A percentile compares a stretch with the other conserved stretches of the same genome.
Conservation (phyloP, 495 filamentous ascomycete genomes). For the Penicillium waksmanii region DNA sequence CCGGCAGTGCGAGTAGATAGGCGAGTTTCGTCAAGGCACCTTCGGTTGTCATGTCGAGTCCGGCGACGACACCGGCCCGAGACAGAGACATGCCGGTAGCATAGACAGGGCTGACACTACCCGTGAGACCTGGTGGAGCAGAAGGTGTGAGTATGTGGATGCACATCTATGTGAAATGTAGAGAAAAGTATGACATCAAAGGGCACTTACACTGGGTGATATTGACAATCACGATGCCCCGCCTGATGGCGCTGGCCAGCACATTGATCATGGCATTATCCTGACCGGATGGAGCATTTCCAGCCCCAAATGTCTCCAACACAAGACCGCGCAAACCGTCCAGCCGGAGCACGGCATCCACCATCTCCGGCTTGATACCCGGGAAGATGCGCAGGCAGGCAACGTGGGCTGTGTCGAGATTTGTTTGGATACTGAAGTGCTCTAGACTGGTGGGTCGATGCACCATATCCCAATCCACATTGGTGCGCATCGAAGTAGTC, state of each 20-base stretch:
- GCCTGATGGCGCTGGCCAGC: constrained; percentile 72
- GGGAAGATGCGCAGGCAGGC: constrained; percentile 94
- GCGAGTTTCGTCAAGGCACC: constrained; percentile 92
- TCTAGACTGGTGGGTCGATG: constrained; percentile 72
- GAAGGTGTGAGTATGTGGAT: background rate
- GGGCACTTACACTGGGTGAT: constrained; percentile 78
- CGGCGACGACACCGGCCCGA: constrained; percentile 88
- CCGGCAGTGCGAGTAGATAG: constrained; percentile 76
- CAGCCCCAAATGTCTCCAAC: constrained; percentile 93
- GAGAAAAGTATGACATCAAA: background rate
- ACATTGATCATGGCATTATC: constrained; percentile 85
- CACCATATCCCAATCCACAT: constrained; percentile 83
- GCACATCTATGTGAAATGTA: too few species aligned
- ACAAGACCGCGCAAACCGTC: constrained; percentile 81
- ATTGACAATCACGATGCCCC: constrained; percentile 89
- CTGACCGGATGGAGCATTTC: constrained; percentile 84
- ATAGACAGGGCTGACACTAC: constrained; percentile 88
- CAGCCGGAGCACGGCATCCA: constrained; percentile 83
- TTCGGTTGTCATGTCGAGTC: constrained; percentile 91
- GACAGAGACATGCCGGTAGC: constrained; percentile 87
- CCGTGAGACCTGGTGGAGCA: constrained; percentile 58
- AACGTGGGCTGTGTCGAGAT: constrained; percentile 84
- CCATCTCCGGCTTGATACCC: constrained; percentile 92
- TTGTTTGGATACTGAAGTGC: constrained; percentile 75
- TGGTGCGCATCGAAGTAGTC: constrained; percentile 77